phyloP scores from a whole-genome alignment of 23 red algal species.

The Cyanidioschyzon merolae region DNA sequence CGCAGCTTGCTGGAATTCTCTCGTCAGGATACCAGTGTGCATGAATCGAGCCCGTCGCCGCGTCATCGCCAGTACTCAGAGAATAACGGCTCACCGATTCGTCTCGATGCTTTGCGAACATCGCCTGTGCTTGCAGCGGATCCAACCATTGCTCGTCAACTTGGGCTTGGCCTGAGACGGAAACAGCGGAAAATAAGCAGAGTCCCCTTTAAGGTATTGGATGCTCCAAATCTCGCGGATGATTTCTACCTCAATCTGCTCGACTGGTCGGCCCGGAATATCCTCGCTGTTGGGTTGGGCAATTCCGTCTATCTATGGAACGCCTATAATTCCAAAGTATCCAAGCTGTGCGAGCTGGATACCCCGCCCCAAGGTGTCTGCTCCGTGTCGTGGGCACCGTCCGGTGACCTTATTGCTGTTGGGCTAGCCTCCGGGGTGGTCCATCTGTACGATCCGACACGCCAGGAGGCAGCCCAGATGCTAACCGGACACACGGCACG shows the following conservation, averaged over 20 bases:
- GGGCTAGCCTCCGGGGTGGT: slow-evolving; percentile 55
- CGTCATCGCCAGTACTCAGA: neutral
- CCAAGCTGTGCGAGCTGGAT: slow-evolving; percentile 67
- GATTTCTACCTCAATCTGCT: slow-evolving; percentile 96
- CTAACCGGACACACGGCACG: slow-evolving; percentile 60
- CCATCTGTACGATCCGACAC: slow-evolving; percentile 53
- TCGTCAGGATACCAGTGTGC: neutral
- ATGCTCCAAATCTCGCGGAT: slow-evolving; percentile 62
- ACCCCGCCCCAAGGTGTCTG: slow-evolving; percentile 39
- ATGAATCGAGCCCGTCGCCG: neutral
- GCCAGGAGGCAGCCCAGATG: slow-evolving; percentile 25
- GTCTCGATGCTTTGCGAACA: neutral
- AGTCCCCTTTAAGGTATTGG: slow-evolving; percentile 66
- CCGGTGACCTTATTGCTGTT: slow-evolving; percentile 60
- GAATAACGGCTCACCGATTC: neutral
- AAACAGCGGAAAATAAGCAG: slow-evolving; percentile 37
- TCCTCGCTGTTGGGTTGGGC: slow-evolving; percentile 72
- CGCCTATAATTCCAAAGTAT: slow-evolving; percentile 52
- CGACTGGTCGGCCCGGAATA: slow-evolving; percentile 75
- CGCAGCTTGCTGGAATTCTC: slow-evolving; percentile 12
- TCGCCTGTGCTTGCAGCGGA: neutral
- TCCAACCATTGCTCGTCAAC: neutral
- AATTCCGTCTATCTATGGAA: slow-evolving; percentile 85
- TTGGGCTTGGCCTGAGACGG: neutral
- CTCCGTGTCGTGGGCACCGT: slow-evolving; percentile 55